These are phyloP conservation scores for Primulina eburnea DNA, from an alignment of 257 asterid species.

Conservation along the genomic window DNA sequence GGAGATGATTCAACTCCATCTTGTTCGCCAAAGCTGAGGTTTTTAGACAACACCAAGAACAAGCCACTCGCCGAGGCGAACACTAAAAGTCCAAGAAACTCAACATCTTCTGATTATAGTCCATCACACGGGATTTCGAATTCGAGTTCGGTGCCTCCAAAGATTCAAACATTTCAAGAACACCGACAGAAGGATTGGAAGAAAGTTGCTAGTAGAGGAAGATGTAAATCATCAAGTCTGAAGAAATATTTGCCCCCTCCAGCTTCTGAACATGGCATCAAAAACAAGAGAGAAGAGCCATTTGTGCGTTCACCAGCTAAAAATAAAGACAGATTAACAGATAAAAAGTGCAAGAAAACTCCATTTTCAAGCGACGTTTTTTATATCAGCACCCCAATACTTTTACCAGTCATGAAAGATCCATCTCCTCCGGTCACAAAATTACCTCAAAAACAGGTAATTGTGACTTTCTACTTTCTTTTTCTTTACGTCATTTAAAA, in stretches of 20 bases:
- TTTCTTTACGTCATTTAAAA: not conserved
- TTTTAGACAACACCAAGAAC: slow-evolving; percentile 37
- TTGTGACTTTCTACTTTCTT: slow-evolving; percentile 1
- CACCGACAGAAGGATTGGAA: slow-evolving; percentile 12
- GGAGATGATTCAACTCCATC: slow-evolving; percentile 34
- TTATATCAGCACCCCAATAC: slow-evolving; percentile 45
- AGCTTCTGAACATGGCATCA: slow-evolving; percentile 32
- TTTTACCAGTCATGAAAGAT: slow-evolving; percentile 63
- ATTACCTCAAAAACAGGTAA: slow-evolving; percentile 67
- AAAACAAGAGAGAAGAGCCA: slow-evolving; percentile 52
- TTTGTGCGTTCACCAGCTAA: slow-evolving; percentile 42
- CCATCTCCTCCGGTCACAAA: slow-evolving; percentile 52
- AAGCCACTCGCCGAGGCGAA: slow-evolving; percentile 19
- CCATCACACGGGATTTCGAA: not conserved
- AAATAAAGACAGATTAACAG: slow-evolving; percentile 30
- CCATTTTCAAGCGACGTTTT: slow-evolving; percentile 50
- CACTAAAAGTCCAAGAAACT: slow-evolving; percentile 32
- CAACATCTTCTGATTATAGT: slow-evolving; percentile 21
- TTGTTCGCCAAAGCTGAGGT: slow-evolving; percentile 44
- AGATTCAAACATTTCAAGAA: slow-evolving; percentile 12
- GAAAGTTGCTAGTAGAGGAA: slow-evolving; percentile 25
- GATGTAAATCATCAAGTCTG: slow-evolving; percentile 19
- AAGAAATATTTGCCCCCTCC: slow-evolving; percentile 27
- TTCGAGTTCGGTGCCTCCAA: slow-evolving; percentile 22
- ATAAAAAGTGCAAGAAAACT: slow-evolving; percentile 50